Conservation (phyloP, 1,284 basidiomycete species). For the Melampsora americana region DNA sequence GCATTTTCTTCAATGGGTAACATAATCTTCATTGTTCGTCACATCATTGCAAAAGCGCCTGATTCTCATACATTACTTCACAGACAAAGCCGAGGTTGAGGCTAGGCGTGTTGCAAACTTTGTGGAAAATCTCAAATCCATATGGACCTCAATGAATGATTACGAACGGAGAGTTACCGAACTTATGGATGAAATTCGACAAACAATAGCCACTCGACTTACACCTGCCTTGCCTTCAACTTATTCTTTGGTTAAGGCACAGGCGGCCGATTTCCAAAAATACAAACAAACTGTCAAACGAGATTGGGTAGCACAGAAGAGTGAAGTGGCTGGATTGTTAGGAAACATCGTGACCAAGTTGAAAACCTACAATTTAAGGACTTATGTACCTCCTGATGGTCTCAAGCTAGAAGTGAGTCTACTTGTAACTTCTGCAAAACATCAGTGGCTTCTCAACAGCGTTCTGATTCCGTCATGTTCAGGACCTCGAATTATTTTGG, state of each 20-base stretch:
- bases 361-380: constrained; percentile 77
- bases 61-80: constrained; percentile 1
- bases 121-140: constrained; percentile 85
- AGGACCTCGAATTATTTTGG: constrained; percentile 81
- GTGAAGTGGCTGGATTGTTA: constrained; percentile 81
- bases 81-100: constrained; percentile 91
- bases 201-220: constrained; percentile 48
- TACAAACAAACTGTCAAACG: constrained; percentile 86
- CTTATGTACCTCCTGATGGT: constrained; percentile 75
- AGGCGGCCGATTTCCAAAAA: constrained; percentile 68
- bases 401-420: constrained; percentile 62
- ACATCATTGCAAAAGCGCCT: constrained; percentile 57
- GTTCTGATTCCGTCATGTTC: constrained; percentile 5
- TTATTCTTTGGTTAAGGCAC: constrained; percentile 75
- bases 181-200: constrained; percentile 47
- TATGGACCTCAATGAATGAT: constrained; percentile 81
- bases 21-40: constrained; percentile 62
- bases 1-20: constrained; percentile 93
- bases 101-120: constrained; percentile 92
- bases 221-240: constrained; percentile 65
- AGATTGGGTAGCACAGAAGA: constrained; percentile 81
- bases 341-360: constrained; percentile 93
- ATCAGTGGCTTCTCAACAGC: no score
- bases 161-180: constrained; percentile 78
- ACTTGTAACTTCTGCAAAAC: background rate